Percentiles rank a stretch among this genome's conserved stretches.
phyloP scores from a whole-genome alignment of 345 rosid genomes.

The Arabis hirsuta region DNA sequence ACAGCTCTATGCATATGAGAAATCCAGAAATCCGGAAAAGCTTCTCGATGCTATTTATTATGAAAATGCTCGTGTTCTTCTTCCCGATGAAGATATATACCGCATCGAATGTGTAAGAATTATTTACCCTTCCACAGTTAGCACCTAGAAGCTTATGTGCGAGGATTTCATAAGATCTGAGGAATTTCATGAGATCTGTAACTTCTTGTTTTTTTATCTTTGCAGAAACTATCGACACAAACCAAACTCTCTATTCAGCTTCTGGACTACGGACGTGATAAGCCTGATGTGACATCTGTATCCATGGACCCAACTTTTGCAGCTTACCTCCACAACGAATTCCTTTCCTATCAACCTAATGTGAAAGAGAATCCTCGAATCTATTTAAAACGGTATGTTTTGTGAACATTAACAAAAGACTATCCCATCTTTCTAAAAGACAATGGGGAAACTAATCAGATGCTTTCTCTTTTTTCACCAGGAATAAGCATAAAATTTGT shows the following conservation, averaged over 20 bases:
- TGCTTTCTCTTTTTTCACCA: slow-evolving; percentile 44
- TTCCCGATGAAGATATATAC: slow-evolving; percentile 85
- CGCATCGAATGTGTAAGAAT: slow-evolving; percentile 90
- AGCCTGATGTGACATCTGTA: slow-evolving; percentile 89
- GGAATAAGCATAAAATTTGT: slow-evolving; percentile 61
- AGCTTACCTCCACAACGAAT: slow-evolving; percentile 72
- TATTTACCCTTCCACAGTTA: slow-evolving; percentile 10
- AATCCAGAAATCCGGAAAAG: slow-evolving; percentile 73
- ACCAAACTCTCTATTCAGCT: slow-evolving; percentile 76
- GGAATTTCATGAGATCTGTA: slow-evolving; percentile 1
- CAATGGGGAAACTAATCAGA: slow-evolving; percentile 6
- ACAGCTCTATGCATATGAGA: slow-evolving; percentile 81
- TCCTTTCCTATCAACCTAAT: slow-evolving; percentile 64
- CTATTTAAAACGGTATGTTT: slow-evolving; percentile 69
- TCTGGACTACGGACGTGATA: slow-evolving; percentile 85
- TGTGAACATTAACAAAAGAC: slow-evolving; percentile 21
- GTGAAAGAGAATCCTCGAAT: slow-evolving; percentile 67
- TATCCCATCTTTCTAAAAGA: neutral
- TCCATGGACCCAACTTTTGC: slow-evolving; percentile 86
- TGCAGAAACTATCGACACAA: slow-evolving; percentile 64
- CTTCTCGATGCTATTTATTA: slow-evolving; percentile 72
- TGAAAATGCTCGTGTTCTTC: slow-evolving; percentile 83
- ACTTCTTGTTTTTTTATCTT: slow-evolving; percentile 29
- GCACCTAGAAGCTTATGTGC: slow-evolving; percentile 12
- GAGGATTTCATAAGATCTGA: too few relatives aligned